Percentiles rank a stretch among this genome's conserved stretches.
Conservation (phyloP, 768 basidiomycete species). For the Serpula lacrymans region DNA sequence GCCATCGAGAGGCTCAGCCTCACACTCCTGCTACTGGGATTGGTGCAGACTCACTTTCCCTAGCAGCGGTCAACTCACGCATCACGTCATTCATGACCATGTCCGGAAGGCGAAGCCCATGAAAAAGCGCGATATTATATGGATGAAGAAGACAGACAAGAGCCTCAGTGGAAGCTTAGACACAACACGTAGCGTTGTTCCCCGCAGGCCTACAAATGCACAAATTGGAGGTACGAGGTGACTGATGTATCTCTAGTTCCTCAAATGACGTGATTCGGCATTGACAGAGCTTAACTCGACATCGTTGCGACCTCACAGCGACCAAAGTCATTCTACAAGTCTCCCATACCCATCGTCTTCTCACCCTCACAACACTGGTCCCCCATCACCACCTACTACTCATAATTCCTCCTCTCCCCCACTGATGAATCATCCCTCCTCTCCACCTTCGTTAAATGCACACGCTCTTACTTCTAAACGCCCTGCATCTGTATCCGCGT, state of each 20-base stretch:
- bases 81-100: constrained; percentile 49
- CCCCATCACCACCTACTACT: constrained; percentile 14
- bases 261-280: no score
- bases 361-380: constrained; percentile 10
- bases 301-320: no score
- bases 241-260: neutral
- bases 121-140: constrained; percentile 39
- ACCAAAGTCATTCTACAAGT: no score
- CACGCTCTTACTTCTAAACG: no score
- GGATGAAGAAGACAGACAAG: constrained; percentile 34
- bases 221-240: neutral
- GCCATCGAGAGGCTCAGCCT: constrained; percentile 1
- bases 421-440: no score
- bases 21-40: constrained; percentile 47
- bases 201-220: no score
- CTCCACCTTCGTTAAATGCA: no score
- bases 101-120: constrained; percentile 42
- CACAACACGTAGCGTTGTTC: no score
- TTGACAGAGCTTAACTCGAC: no score
- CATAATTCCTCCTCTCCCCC: constrained; percentile 26
- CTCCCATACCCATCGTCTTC: constrained; percentile 25
- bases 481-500: no score
- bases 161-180: constrained; percentile 19
- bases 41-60: constrained; percentile 48
- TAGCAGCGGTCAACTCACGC: constrained; percentile 33